A percentile compares a stretch with the other conserved stretches of the same genome.
Conservation (phyloP, 2,329 filamentous ascomycete genomes). For the Tolypocladium tropicale region DNA sequence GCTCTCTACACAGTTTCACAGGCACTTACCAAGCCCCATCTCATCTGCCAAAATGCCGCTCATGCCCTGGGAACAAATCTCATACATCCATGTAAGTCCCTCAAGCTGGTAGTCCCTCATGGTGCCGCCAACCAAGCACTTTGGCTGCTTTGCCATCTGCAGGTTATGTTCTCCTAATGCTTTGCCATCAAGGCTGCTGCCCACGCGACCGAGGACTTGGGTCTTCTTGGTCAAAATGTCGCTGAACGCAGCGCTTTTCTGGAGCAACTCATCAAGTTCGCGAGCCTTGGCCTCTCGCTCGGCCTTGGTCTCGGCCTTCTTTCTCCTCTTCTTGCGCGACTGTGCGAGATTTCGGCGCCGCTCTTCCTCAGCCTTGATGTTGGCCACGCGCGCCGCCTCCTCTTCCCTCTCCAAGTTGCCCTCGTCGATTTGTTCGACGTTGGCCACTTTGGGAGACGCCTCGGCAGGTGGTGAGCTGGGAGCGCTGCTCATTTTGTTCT, state of each 20-base stretch:
- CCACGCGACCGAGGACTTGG: constrained; percentile 50
- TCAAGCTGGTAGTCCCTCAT: constrained; percentile 95
- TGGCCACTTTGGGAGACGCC: constrained; percentile 8
- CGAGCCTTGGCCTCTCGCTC: constrained; percentile 48
- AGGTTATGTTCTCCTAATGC: constrained; percentile 55
- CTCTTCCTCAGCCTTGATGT: constrained; percentile 40
- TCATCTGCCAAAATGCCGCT: constrained; percentile 89
- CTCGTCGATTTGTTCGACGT: constrained; percentile 12
- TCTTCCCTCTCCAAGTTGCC: constrained; percentile 24
- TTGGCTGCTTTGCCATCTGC: constrained; percentile 75
- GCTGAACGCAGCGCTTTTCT: constrained; percentile 49
- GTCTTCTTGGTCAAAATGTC: constrained; percentile 56
- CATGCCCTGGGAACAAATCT: constrained; percentile 68
- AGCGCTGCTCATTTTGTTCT: constrained; percentile 20
- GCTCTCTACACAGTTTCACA: background rate
- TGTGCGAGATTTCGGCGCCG: constrained; percentile 21
- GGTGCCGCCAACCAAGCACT: constrained; percentile 71
- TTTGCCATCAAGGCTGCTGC: constrained; percentile 49
- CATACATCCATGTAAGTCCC: constrained; percentile 90
- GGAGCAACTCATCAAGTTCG: constrained; percentile 48
- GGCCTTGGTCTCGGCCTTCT: constrained; percentile 39
- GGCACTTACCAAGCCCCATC: constrained; percentile 63
- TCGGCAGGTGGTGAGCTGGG: constrained; percentile 26
- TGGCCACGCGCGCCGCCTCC: constrained; percentile 20
- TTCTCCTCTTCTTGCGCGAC: constrained; percentile 37